Conservation (phyloP, 2,329 filamentous ascomycete species). For the Paramyrothecium roridum region DNA sequence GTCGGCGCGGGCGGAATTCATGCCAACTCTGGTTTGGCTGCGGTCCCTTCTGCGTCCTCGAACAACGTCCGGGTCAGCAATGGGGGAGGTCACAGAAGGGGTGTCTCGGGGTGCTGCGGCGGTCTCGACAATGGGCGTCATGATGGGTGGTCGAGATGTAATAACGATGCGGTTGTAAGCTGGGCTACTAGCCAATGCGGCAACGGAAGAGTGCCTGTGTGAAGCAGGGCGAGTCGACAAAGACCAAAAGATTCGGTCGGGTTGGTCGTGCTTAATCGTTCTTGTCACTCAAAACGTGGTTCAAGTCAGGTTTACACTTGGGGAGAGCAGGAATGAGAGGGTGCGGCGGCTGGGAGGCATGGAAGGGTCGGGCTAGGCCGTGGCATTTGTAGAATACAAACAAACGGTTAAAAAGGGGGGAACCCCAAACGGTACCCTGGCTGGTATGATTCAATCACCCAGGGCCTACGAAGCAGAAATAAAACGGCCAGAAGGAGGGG, state of each 20-base stretch:
- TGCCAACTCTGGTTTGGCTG: slow-evolving; percentile 28
- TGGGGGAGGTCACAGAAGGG: slow-evolving; percentile 13
- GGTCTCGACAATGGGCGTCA: slow-evolving; percentile 18
- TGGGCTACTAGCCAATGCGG: too few species aligned
- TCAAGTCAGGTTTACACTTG: too few species aligned
- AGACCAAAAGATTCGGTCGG: too few species aligned
- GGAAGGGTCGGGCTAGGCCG: neutral
- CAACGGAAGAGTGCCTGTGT: too few species aligned
- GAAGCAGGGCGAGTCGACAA: too few species aligned
- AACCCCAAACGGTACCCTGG: neutral
- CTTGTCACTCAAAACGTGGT: too few species aligned
- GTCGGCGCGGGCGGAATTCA: slow-evolving; percentile 29
- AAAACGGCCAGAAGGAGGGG: too few species aligned
- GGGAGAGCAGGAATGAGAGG: too few species aligned
- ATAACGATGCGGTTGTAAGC: neutral
- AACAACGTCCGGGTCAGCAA: slow-evolving; percentile 22
- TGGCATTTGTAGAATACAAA: neutral
- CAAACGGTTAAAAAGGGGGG: neutral
- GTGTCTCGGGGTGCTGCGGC: slow-evolving; percentile 18
- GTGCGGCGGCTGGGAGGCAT: neutral
- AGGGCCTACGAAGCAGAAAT: neutral
- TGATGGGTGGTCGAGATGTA: slow-evolving; percentile 8
- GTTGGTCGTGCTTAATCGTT: too few species aligned
- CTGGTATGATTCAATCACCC: neutral
- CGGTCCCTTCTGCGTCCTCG: slow-evolving; percentile 38